Evolutionary conservation across 371 early-diverging fungal species (phyloP), one percentile per base, ranked within the genome.

Genomic region (Gilbertella persicaria): DNA sequence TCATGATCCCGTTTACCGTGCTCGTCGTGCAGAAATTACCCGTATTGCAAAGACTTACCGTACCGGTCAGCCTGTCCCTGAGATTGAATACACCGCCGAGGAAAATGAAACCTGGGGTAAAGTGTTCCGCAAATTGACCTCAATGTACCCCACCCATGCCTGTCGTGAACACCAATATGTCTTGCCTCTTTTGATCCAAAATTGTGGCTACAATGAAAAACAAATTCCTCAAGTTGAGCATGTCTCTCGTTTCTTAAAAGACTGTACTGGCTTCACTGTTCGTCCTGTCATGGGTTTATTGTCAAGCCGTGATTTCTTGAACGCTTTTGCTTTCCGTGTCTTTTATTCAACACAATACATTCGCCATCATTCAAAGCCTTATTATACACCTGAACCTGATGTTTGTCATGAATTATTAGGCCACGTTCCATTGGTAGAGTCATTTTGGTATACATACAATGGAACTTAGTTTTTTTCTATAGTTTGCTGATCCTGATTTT

Each of bases 341-440:
- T 96, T 98, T 80, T 93, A 95, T 66, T 90, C 91, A 30, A 98
- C 98, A 8, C 97, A 98, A 78, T 98, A 98, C 66, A 94, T 97
- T 61, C 89, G 97, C 14, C 96, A 98, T 64, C 84, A 88, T 61
- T 92, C 94, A 4, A 79, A 80, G 47, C 98, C 98, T 7, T 75
- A 89, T 45, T 98, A 95, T 70, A 97, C 97, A 5, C 96, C 96
- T 23, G 97, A 97, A 65, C 97, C 97, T 20, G 93, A 93, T 67
- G 81, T 90, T 12, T 93, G 93, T 66, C 93, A 93, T 60, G 93
- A 93, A 67, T 67, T 91, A 26, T 63, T 93, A 26, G 93, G 93
- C 16, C 91, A 90, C 58, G 88, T 85, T 19, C 88, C 89, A 23
- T 64, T 86, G 63, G 75, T 72, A 75, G 53, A 59, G 9, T 21